A percentile compares a stretch with the other conserved stretches of the same genome.
phyloP scores from a whole-genome alignment of 192 early-diverging fungal species.

The Cladochytrium replicatum region DNA sequence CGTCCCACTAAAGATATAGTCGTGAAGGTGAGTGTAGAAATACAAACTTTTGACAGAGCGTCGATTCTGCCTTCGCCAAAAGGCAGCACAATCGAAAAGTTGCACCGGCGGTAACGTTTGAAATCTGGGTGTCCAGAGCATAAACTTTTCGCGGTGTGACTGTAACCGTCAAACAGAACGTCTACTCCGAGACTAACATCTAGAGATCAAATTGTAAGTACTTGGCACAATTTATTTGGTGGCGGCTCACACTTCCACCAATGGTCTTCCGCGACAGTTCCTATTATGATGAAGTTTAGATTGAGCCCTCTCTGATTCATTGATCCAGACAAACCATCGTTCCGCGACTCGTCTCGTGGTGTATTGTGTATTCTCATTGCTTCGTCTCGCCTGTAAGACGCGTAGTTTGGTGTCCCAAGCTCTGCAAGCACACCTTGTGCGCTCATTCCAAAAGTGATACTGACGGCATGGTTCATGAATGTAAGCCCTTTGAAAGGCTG shows the following conservation, averaged over 20 bases:
- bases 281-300: not conserved
- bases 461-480: conserved; percentile 17
- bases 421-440: conserved; percentile 63
- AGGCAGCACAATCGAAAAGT: conserved; percentile 8
- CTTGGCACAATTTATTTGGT: not conserved
- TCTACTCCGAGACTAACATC: conserved; percentile 70
- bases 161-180: conserved; percentile 54
- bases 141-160: conserved; percentile 60
- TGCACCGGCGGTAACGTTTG: conserved; percentile 38
- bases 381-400: conserved; percentile 60
- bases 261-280: conserved; percentile 35
- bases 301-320: conserved; percentile 9
- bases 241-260: conserved; percentile 52
- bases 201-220: conserved; percentile 41
- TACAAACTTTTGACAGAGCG: not conserved
- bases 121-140: conserved; percentile 60
- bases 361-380: conserved; percentile 61
- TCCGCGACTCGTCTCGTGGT: too few relatives aligned
- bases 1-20: conserved; percentile 12
- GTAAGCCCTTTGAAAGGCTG: conserved; percentile 32
- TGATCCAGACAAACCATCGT: conserved; percentile 2
- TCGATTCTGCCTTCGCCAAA: conserved; percentile 4
- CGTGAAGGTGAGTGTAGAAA: conserved; percentile 23
- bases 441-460: conserved; percentile 35
- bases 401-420: conserved; percentile 49